Base-by-base conservation (phyloP, 2,329 filamentous ascomycete species). In the Epichloe aotearoae region DNA sequence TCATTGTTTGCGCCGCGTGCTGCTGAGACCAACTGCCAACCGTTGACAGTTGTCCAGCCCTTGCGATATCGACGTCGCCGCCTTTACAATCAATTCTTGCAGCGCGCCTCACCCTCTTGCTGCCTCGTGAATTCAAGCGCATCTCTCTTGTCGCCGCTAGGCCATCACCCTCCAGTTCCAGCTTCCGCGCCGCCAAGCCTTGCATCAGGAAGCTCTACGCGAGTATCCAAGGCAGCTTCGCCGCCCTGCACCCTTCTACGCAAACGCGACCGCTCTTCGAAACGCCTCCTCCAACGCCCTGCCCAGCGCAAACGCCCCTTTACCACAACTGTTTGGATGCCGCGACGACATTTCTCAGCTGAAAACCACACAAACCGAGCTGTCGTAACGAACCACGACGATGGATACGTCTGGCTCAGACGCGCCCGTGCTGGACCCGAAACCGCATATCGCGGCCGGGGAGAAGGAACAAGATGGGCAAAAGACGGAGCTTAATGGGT, bases 381-480 rank as follows among this genome's bases (percentile, higher is more conserved):
- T 33, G 33, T 50, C 20, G 17, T 34, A n/a, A 12, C 42, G 37
- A 66, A 73, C 72, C 68, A 71, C 73, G 71, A 70, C 70, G 61
- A 78, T 79, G 75, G 71, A 74, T 55, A 74, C 74, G 58, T 70
- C 73, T 54, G 65, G 63, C 44, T 63, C 69, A 54, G 68, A 75
- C 59, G 61, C 64, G 50, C 58, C 65, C 54, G 55, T 62, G 57
- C 57, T 64, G 61, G 75, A 76, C 60, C 65, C 74, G 60, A 81
- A 79, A 68, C 66, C 70, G 61, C 58, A 53, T 40, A 61, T 63
- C 42, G 54, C 57, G 26, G 58, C 55, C 48, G 46, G 53, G n/a
- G 58, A 61, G 19, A 62, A 61, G 55, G 63, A 64, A 37, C 55
- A 58, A 33, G 66, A 61, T 44, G 62, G 62, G 42, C 54, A 57